These are phyloP conservation scores for Hyaloscypha bicolor DNA, from an alignment of 495 filamentous ascomycete genomes.

Conservation along the genomic window DNA sequence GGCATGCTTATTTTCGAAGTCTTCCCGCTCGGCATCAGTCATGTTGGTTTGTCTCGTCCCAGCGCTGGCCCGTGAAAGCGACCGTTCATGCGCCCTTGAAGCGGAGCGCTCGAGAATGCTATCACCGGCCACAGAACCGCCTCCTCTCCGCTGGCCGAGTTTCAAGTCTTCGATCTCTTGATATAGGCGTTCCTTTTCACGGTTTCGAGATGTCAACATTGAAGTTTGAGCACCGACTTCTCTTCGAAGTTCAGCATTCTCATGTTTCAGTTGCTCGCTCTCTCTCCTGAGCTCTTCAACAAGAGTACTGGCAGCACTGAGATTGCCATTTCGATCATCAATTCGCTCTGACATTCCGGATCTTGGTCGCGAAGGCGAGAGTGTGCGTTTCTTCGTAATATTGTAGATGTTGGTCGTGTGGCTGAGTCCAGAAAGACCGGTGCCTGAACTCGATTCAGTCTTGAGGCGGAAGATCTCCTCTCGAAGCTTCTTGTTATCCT, in stretches of 20 bases:
- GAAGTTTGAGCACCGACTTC: slow-evolving; percentile 95
- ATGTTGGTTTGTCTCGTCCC: slow-evolving; percentile 64
- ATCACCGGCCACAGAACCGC: slow-evolving; percentile 70
- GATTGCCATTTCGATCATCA: slow-evolving; percentile 53
- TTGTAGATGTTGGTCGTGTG: slow-evolving; percentile 64
- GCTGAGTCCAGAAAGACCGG: slow-evolving; percentile 42
- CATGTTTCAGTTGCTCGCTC: slow-evolving; percentile 78
- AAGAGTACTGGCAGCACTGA: slow-evolving; percentile 66
- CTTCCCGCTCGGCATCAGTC: slow-evolving; percentile 82
- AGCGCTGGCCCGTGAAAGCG: slow-evolving; percentile 72
- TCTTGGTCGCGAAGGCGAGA: slow-evolving; percentile 62
- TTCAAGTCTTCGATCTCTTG: slow-evolving; percentile 98
- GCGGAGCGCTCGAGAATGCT: slow-evolving; percentile 92
- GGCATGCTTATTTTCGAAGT: slow-evolving; percentile 78
- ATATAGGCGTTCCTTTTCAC: slow-evolving; percentile 91
- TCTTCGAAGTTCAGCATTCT: slow-evolving; percentile 88
- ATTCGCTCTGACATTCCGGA: slow-evolving; percentile 61
- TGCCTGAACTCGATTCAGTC: slow-evolving; percentile 52
- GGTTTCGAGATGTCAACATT: slow-evolving; percentile 95
- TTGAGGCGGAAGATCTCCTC: slow-evolving; percentile 81
- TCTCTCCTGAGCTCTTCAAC: slow-evolving; percentile 64
- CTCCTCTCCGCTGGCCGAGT: slow-evolving; percentile 72
- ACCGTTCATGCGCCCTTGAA: slow-evolving; percentile 71
- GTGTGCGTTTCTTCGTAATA: slow-evolving; percentile 61
- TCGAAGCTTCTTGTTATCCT: slow-evolving; percentile 80